Percentiles rank a stretch among this genome's conserved stretches.
phyloP scores from a whole-genome alignment of 202 grass and related monocot genomes.

The Bolboschoenoplectus hybrid region DNA sequence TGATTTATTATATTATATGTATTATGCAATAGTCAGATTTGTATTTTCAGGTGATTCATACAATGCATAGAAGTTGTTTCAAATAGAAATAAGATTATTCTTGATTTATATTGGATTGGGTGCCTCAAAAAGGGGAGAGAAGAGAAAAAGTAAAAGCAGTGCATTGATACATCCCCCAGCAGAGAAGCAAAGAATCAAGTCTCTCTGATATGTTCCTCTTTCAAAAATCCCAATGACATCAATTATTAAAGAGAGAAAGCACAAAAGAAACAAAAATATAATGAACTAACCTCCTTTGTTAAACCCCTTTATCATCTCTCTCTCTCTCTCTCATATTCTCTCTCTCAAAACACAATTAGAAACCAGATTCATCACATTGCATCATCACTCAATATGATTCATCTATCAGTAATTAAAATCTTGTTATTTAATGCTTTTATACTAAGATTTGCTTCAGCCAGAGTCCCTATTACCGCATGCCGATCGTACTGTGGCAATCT shows the following conservation, averaged over 20 bases:
- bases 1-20: not conserved
- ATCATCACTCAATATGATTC: constrained; percentile 22
- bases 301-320: not conserved
- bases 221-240: not conserved
- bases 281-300: constrained; percentile 7
- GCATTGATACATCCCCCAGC: not conserved
- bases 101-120: not conserved
- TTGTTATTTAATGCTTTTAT: not conserved
- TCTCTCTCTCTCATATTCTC: not conserved
- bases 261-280: constrained; percentile 7
- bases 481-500: constrained; percentile 93
- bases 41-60: too few relatives aligned
- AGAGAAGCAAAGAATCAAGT: constrained; percentile 30
- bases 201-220: not conserved
- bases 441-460: constrained; percentile 24
- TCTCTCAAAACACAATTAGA: constrained; percentile 5
- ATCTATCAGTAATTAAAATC: constrained; percentile 2
- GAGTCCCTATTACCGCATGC: constrained; percentile 58
- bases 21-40: not conserved
- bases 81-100: too few relatives aligned
- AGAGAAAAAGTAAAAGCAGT: not conserved
- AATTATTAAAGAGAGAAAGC: constrained; percentile 22
- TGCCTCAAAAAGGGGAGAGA: not conserved
- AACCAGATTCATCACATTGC: not conserved
- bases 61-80: too few relatives aligned